Conservation (phyloP, 441 rosid species). For the Rhodomyrtus psidioides region DNA sequence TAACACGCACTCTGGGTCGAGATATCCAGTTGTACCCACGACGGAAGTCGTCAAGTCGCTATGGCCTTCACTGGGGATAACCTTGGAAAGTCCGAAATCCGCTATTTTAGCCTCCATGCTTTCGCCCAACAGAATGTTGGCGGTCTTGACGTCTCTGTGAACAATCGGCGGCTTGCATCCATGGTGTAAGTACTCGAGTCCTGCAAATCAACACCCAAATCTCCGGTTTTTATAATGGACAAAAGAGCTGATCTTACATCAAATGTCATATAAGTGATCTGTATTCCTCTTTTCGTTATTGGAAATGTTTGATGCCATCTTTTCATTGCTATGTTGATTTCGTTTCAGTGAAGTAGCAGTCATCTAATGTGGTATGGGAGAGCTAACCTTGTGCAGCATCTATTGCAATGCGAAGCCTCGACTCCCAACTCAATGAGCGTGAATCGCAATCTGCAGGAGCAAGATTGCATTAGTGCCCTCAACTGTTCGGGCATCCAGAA, state of each 20-base stretch:
- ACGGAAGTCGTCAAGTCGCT: constrained; percentile 25
- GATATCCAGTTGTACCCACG: constrained; percentile 33
- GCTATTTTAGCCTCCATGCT: constrained; percentile 27
- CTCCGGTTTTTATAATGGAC: neutral
- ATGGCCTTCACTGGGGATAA: constrained; percentile 14
- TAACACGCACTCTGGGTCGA: constrained; percentile 36
- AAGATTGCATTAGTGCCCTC: neutral
- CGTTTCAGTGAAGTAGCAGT: neutral
- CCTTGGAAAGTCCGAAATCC: constrained; percentile 36
- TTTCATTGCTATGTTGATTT: neutral
- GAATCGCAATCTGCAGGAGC: neutral
- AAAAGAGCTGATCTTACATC: neutral
- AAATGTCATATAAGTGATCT: neutral
- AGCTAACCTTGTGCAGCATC: constrained; percentile 36
- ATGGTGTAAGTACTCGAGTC: constrained; percentile 31
- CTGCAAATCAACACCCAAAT: neutral
- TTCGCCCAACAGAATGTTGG: constrained; percentile 30
- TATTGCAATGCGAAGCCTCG: constrained; percentile 16
- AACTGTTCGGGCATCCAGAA: neutral
- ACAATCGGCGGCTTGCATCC: constrained; percentile 35
- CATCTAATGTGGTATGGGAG: neutral
- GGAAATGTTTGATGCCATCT: neutral
- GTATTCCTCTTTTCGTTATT: neutral
- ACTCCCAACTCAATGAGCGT: constrained; percentile 20
- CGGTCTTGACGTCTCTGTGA: constrained; percentile 34